Percentiles rank a stretch among this genome's conserved stretches.
Evolutionary conservation across 2,329 filamentous ascomycete genomes (phyloP).

Genomic region (Zasmidium angulare): DNA sequence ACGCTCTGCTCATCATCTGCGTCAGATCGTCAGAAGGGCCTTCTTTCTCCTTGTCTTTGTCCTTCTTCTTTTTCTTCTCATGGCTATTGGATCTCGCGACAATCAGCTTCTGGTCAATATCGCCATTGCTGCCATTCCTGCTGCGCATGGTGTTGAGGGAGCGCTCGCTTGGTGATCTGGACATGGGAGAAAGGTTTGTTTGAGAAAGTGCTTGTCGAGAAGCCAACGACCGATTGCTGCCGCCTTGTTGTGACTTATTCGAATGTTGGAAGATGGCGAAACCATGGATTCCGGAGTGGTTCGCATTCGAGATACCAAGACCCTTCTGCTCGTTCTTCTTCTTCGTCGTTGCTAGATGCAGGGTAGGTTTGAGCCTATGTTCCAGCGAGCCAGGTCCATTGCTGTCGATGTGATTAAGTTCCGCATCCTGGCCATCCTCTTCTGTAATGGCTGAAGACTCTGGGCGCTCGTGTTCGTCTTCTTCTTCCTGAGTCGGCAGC

Average conservation of each 20-base stretch:
- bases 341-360: constrained; percentile 53
- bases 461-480: constrained; percentile 47
- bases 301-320: constrained; percentile 30
- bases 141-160: constrained; percentile 31
- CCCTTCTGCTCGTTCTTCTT: constrained; percentile 33
- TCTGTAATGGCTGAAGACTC: constrained; percentile 41
- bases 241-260: constrained; percentile 30
- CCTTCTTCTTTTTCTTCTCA: constrained; percentile 43
- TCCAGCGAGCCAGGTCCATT: constrained; percentile 74
- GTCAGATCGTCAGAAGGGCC: constrained; percentile 82
- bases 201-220: constrained; percentile 27
- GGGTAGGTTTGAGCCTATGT: constrained; percentile 76
- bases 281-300: constrained; percentile 34
- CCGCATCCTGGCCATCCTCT: constrained; percentile 11
- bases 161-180: constrained; percentile 33
- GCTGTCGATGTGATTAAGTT: constrained; percentile 39
- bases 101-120: constrained; percentile 19
- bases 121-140: constrained; percentile 20
- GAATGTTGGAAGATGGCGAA: constrained; percentile 47
- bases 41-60: constrained; percentile 55
- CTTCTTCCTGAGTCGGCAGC: constrained; percentile 46
- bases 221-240: constrained; percentile 18
- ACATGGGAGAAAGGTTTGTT: constrained; percentile 26
- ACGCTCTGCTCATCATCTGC: constrained; percentile 93
- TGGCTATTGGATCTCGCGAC: constrained; percentile 3